A percentile compares a stretch with the other conserved stretches of the same genome.
phyloP scores from a whole-genome alignment of 306 rosid genomes.

The Vigna hirtella region DNA sequence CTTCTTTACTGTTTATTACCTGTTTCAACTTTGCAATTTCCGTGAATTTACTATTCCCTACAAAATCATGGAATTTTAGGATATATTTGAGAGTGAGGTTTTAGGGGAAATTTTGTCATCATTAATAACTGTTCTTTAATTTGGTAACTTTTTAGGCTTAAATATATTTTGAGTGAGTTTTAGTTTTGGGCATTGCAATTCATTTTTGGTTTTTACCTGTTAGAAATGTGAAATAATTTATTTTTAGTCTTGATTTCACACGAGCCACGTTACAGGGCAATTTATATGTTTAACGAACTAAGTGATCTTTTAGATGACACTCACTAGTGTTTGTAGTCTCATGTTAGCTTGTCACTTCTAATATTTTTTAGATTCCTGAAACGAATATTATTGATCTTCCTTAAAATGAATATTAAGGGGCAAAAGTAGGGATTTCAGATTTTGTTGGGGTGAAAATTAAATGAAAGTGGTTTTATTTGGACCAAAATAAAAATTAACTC shows the following conservation, averaged over 20 bases:
- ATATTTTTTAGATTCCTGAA: background rate
- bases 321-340: background rate
- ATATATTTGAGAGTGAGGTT: background rate
- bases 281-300: background rate
- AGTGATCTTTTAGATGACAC: background rate
- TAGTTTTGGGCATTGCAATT: background rate
- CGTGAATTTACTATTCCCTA: constrained; percentile 20
- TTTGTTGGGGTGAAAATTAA: background rate
- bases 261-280: background rate
- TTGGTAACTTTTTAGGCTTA: background rate
- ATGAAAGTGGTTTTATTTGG: background rate
- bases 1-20: constrained; percentile 14
- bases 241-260: background rate
- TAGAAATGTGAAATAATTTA: no score
- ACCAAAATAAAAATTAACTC: background rate
- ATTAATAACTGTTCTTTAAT: background rate
- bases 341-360: background rate
- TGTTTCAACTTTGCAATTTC: constrained; percentile 24
- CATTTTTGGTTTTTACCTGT: background rate
- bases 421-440: background rate
- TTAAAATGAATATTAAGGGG: background rate
- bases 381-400: no score
- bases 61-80: constrained; percentile 18
- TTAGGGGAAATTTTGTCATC: background rate
- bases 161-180: background rate